Base-by-base conservation (phyloP, 805 yeast genomes). In the Teunomyces tritomae region DNA sequence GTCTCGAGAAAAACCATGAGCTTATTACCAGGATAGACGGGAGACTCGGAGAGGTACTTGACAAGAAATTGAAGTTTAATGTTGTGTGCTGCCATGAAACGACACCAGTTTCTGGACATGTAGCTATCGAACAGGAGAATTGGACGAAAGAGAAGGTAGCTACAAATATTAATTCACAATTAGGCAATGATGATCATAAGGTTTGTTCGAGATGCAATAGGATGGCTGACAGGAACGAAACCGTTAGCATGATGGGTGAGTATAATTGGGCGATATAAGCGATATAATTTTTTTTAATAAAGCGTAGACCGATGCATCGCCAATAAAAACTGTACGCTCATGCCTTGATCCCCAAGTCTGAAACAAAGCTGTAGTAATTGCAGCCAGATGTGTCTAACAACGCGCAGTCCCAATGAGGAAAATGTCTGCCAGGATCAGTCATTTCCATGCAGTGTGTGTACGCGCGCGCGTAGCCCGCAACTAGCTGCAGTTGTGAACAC, bases 211-310 rank as follows among this genome's bases (percentile, higher is more conserved):
- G 28, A 8, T 43, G 45, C 32, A 26, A 14, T 17, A 40, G 11
- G 26, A 24, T 20, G 28, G 44, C 30, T 5, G 20, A 16, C 24
- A 32, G 24, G 29, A 46, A 30, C 17, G 51, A 58, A 39, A 59
- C 61, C 8, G 49, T 62, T 4, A 61, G 57, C 45, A 55, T 65
- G 35, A 61, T 63, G 65, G 68, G 70, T 7, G 67, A 63, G 46
- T 63, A 62, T 46, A 56, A 59, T 45, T 64, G 69, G 68, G 53
- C 53, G 17, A 51, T 61, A 34, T 61, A 55, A 43, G 39, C 20
- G 24, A 24, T 10, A 8, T 13, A 33, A 33, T 20, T 20, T 20
- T n/a, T 32, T 5, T 32, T 13, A 32, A 32, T 13, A 32, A 32
- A 32, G 34, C 14, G 14, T 20, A 20, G 24, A 32, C 13, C 34